Evolutionary conservation across 2,329 filamentous ascomycete genomes (phyloP), one percentile per base, ranked within the genome.

Genomic region (Chaetothyriales sp.): DNA sequence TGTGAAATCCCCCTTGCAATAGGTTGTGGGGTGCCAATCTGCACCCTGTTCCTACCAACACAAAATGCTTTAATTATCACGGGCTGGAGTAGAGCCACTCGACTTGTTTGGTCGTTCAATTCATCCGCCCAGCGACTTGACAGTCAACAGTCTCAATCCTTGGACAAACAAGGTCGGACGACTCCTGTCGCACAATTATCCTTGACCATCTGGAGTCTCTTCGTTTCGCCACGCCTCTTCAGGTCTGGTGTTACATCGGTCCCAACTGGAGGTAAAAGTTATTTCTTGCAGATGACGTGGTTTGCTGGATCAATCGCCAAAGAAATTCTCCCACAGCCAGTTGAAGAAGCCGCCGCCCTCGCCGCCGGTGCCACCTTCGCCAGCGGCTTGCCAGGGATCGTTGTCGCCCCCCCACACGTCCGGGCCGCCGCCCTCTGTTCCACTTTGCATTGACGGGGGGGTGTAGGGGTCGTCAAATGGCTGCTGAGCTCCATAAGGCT

Each of bases 371-470:
- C 56, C 62, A 6, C 59, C 59, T 49, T 56, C 62, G 45, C 58
- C 57, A 26, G 59, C 54, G 18, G 53, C 57, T 48, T 48, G 49
- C 59, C 61, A 63, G 8, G 62, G 63, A 50, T 66, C 61, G 32
- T 59, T 53, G 5, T 61, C 56, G 20, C 59, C 60, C 5, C 66
- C 65, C 61, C 64, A 65, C n/a, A 65, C 55, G 44, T 66, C 64
- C 50, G 62, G 60, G 44, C 53, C 52, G 43, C 62, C 51, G 28
- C 58, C 60, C 19, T 52, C 49, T 18, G 25, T 48, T 9, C 54
- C 55, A 39, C 59, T 60, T 22, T 63, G 62, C 32, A 65, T 61
- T 46, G 55, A 55, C 18, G 57, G 56, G 15, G 67, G 62, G 48
- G 63, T 57, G 39, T 47, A 49, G n/a, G 54, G 48, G 32, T 56